Evolutionary conservation across 2,329 filamentous ascomycete species (phyloP).

Genomic region (Aureobasidium lini): DNA sequence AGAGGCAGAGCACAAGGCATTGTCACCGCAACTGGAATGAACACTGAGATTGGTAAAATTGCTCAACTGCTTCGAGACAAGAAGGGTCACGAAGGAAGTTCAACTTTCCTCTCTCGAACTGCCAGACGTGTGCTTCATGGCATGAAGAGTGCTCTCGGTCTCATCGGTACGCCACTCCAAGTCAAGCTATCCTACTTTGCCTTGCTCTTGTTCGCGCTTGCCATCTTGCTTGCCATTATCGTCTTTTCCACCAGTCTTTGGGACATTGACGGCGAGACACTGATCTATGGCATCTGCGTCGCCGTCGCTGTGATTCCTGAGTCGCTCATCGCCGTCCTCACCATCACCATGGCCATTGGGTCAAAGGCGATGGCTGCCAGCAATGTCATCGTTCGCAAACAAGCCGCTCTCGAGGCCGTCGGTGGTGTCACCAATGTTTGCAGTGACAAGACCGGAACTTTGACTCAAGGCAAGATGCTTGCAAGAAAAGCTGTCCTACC

Average conservation of each 20-base stretch:
- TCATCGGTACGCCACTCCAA: slow-evolving; percentile 68
- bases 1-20: slow-evolving; percentile 62
- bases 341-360: slow-evolving; percentile 58
- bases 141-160: slow-evolving; percentile 28
- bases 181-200: slow-evolving; percentile 81
- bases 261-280: slow-evolving; percentile 30
- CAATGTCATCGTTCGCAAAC: slow-evolving; percentile 57
- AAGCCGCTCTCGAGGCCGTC: slow-evolving; percentile 56
- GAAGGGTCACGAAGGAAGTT: slow-evolving; percentile 36
- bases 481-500: slow-evolving; percentile 54
- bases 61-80: slow-evolving; percentile 57
- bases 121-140: slow-evolving; percentile 48
- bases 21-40: slow-evolving; percentile 63
- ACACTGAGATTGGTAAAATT: slow-evolving; percentile 68
- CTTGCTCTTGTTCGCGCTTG: slow-evolving; percentile 68
- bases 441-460: slow-evolving; percentile 62
- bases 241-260: slow-evolving; percentile 56
- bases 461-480: slow-evolving; percentile 50
- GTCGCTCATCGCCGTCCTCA: slow-evolving; percentile 57
- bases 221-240: slow-evolving; percentile 61
- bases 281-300: slow-evolving; percentile 31
- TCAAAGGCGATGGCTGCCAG: slow-evolving; percentile 56
- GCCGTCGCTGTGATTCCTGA: slow-evolving; percentile 43
- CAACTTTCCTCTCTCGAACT: background rate
- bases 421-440: slow-evolving; percentile 61